Evolutionary conservation across 1,284 basidiomycete species (phyloP), one percentile per base, ranked within the genome.

Genomic region (Rhodotorula mucilaginosa): DNA sequence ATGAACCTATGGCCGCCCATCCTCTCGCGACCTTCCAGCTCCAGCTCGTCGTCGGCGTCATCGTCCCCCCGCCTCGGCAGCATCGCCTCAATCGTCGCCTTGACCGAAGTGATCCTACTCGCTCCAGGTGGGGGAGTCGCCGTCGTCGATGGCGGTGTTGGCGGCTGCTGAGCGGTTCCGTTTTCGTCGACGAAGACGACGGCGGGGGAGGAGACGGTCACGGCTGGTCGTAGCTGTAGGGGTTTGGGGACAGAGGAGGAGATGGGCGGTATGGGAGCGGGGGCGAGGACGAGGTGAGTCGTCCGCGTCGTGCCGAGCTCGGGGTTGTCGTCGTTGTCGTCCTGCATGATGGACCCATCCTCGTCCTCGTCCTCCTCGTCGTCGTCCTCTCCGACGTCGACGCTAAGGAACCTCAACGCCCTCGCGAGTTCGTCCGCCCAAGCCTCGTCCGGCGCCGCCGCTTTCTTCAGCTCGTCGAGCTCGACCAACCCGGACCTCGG

Each of bases 371-470:
- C 80, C 19, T 76, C 80, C 72, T 89, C 87, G 78, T 90, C 88
- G 3, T 34, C 88, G 6, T 34, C 34, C 5, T 8, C 34, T 34
- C 87, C 90, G 19, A 70, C 69, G 23, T 77, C 78, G 47, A 83
- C 73, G 71, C 82, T 80, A 12, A 86, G 77, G n/a, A 80, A 79
- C 64, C 83, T 80, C 51, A 97, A 83, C 13, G 93, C 93, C 21
- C 84, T 81, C 58, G 93, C 91, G 75, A 99, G 86, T 80, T 99
- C 96, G 34, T 92, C 88, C 0, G 96, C 96, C 48, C 75, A 76
- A 2, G 90, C 88, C 71, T 87, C 76, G 21, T 74, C 78, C 67
- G 71, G 81, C 79, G 10, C 39, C 23, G 60, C 61, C 29, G 63
- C 63, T 46, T 64, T 64, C 10, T 57, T 64, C 44, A 64, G 54